Conservation (phyloP, 805 yeast species). For the Candida mattraensis region DNA sequence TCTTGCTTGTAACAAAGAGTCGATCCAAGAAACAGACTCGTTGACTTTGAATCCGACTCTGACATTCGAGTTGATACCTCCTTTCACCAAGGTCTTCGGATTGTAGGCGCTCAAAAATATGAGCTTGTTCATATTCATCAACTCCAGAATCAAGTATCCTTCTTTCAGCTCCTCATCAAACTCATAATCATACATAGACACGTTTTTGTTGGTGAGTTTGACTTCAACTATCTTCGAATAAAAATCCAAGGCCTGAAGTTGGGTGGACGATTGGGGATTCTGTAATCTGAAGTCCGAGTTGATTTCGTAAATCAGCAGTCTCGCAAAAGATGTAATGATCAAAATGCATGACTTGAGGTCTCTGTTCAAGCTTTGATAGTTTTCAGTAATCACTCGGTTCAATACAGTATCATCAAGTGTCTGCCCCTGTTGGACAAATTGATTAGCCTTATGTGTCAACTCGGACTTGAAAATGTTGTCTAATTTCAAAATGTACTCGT, state of each 20-base stretch:
- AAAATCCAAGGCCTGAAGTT: slow-evolving; percentile 44
- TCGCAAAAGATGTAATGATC: slow-evolving; percentile 36
- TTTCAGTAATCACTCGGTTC: slow-evolving; percentile 31
- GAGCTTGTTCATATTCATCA: slow-evolving; percentile 55
- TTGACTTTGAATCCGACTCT: slow-evolving; percentile 45
- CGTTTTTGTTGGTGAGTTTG: slow-evolving; percentile 47
- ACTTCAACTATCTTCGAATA: slow-evolving; percentile 38
- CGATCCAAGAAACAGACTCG: slow-evolving; percentile 61
- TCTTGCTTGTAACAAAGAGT: slow-evolving; percentile 65
- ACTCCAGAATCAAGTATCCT: slow-evolving; percentile 67
- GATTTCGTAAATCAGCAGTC: slow-evolving; percentile 36
- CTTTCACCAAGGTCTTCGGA: slow-evolving; percentile 31
- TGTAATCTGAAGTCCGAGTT: slow-evolving; percentile 31
- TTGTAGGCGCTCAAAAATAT: slow-evolving; percentile 52
- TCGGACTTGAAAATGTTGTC: slow-evolving; percentile 36
- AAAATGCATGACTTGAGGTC: slow-evolving; percentile 35
- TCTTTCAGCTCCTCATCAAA: slow-evolving; percentile 57
- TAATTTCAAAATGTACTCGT: slow-evolving; percentile 34
- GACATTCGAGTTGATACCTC: slow-evolving; percentile 34
- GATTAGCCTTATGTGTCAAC: slow-evolving; percentile 30
- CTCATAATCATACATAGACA: slow-evolving; percentile 80
- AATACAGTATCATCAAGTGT: slow-evolving; percentile 33
- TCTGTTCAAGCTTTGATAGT: slow-evolving; percentile 30
- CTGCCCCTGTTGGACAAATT: slow-evolving; percentile 28
- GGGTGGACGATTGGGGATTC: slow-evolving; percentile 32